A percentile compares a stretch with the other conserved stretches of the same genome.
Evolutionary conservation across 2,329 filamentous ascomycete species (phyloP).

Genomic region (Basipetospora chlamydospora): DNA sequence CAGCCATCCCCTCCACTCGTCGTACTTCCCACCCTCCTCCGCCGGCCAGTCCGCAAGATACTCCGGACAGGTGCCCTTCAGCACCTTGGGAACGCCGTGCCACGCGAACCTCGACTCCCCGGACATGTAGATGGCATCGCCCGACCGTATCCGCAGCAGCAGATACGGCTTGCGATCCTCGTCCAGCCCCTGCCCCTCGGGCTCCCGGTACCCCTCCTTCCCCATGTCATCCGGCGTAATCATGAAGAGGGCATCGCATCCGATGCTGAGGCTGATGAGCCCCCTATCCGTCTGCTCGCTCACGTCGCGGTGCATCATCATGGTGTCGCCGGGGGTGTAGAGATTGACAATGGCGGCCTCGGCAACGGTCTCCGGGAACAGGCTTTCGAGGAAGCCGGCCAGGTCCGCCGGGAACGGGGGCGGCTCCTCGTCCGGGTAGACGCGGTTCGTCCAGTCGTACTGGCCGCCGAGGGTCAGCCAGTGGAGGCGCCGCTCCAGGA

Average conservation of each 20-base stretch:
- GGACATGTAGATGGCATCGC: conserved; percentile 85
- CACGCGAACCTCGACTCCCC: conserved; percentile 72
- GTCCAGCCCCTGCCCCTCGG: conserved; percentile 12
- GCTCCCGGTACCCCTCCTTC: conserved; percentile 8
- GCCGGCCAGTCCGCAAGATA: conserved; percentile 65
- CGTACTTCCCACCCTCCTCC: conserved; percentile 33
- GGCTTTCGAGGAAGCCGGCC: conserved; percentile 44
- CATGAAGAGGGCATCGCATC: conserved; percentile 82
- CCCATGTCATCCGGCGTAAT: conserved; percentile 47
- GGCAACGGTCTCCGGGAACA: conserved; percentile 66
- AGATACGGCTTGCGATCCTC: conserved; percentile 28
- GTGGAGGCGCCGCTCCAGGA: conserved; percentile 67
- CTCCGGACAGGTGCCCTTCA: conserved; percentile 63
- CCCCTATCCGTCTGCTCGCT: conserved; percentile 70
- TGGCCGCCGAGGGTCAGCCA: conserved; percentile 94
- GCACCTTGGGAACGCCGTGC: conserved; percentile 85
- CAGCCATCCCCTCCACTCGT: conserved; percentile 80
- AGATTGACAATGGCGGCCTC: conserved; percentile 92
- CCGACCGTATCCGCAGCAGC: conserved; percentile 58
- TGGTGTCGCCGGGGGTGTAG: conserved; percentile 78
- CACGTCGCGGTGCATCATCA: conserved; percentile 88
- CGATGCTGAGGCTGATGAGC: conserved; percentile 73
- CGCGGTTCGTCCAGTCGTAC: conserved; percentile 86
- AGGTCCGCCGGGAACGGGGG: conserved; percentile 66
- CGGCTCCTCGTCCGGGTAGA: conserved; percentile 55